Evolutionary conservation across 2,329 filamentous ascomycete species (phyloP).

Genomic region (Setomelanomma holmii): DNA sequence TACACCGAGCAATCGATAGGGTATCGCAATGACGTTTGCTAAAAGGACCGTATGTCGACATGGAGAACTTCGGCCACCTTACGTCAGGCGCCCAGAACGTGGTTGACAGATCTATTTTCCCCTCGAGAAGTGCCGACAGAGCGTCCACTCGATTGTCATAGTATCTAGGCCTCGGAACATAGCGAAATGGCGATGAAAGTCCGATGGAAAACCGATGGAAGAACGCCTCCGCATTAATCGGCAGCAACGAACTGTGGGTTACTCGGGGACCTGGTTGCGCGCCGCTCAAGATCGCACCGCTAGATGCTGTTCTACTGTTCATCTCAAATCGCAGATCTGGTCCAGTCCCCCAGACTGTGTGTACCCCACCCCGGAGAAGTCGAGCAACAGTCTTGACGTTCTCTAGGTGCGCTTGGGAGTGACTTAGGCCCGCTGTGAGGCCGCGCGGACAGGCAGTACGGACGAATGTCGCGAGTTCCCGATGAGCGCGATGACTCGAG

Average conservation of each 20-base stretch:
- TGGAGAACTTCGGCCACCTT: constrained; percentile 6
- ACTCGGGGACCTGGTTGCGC: constrained; percentile 7
- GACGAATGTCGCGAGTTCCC: constrained; percentile 7
- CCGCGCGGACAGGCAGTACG: constrained; percentile 19
- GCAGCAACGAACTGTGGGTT: constrained; percentile 15
- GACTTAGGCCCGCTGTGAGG: constrained; percentile 10
- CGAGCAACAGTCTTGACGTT: constrained; percentile 14
- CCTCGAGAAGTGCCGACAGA: constrained; percentile 6
- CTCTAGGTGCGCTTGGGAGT: constrained; percentile 14
- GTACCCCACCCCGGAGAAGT: constrained; percentile 15
- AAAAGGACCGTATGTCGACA: constrained; percentile 6
- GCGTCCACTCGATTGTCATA: not conserved
- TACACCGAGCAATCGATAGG: no score
- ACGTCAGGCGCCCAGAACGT: constrained; percentile 3
- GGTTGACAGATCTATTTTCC: constrained; percentile 5
- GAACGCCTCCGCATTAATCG: constrained; percentile 3
- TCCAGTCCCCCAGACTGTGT: constrained; percentile 6
- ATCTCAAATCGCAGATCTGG: constrained; percentile 7
- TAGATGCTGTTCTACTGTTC: constrained; percentile 14
- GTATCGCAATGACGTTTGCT: constrained; percentile 10
- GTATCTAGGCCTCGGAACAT: constrained; percentile 1
- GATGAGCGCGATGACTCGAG: constrained; percentile 7
- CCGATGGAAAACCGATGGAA: no score
- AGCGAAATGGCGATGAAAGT: constrained; percentile 8
- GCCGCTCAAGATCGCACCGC: constrained; percentile 6